Conservation (phyloP, 305 asterid species). For the Plantago coronopus region DNA sequence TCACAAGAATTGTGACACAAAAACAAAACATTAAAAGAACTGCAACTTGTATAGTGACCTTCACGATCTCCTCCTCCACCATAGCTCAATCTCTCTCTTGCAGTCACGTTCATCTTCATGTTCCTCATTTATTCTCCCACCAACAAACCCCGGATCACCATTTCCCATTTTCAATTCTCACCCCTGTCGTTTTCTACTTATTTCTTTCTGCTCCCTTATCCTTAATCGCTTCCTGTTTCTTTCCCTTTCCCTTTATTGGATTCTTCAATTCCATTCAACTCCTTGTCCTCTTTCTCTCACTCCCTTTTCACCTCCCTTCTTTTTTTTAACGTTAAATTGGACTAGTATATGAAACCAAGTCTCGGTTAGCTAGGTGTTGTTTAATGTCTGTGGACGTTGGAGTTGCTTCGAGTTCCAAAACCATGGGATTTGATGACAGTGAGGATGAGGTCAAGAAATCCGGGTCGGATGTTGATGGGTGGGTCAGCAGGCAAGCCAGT, state of each 20-base stretch:
- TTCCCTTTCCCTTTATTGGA: constrained; percentile 33
- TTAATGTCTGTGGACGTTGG: constrained; percentile 42
- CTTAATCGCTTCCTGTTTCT: constrained; percentile 25
- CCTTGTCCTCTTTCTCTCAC: constrained; percentile 22
- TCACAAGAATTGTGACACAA: too few relatives aligned
- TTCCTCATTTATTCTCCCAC: not conserved
- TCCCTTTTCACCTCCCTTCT: constrained; percentile 15
- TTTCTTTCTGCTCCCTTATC: constrained; percentile 36
- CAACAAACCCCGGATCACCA: not conserved
- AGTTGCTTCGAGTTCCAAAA: constrained; percentile 34
- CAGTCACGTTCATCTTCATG: not conserved
- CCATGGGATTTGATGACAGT: constrained; percentile 39
- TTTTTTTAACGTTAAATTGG: not conserved
- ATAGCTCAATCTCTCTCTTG: not conserved
- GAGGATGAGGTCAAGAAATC: constrained; percentile 11
- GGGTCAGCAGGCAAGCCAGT: constrained; percentile 30
- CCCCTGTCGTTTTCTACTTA: constrained; percentile 29
- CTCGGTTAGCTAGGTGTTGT: not conserved
- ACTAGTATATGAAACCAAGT: not conserved
- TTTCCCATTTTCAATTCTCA: not conserved
- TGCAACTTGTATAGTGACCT: not conserved
- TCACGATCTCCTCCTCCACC: not conserved
- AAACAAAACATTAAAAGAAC: too few relatives aligned
- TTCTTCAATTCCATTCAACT: constrained; percentile 22
- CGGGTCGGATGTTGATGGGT: constrained; percentile 28